phyloP scores from a whole-genome alignment of 2,329 filamentous ascomycete genomes.

The Scedosporium boydii region DNA sequence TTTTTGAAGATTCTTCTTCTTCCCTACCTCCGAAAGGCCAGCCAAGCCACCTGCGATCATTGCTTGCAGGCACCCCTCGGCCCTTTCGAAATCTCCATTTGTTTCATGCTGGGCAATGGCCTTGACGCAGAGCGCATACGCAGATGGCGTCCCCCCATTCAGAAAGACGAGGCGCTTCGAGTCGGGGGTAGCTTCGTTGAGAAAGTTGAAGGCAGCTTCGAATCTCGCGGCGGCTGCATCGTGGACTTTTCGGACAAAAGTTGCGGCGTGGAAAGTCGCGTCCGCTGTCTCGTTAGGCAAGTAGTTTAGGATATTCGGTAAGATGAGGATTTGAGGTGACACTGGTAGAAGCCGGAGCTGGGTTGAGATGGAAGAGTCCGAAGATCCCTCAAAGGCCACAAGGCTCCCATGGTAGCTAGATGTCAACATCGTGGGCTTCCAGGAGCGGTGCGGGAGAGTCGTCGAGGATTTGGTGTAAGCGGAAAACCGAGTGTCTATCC shows the following conservation, averaged over 20 bases:
- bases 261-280: slow-evolving; percentile 19
- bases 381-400: slow-evolving; percentile 50
- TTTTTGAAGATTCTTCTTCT: not conserved
- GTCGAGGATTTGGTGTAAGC: not conserved
- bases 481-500: not conserved
- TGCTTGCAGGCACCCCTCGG: slow-evolving; percentile 40
- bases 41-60: slow-evolving; percentile 40
- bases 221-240: slow-evolving; percentile 36
- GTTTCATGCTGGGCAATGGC: slow-evolving; percentile 44
- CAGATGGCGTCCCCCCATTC: slow-evolving; percentile 47
- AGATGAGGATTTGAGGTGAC: slow-evolving; percentile 46
- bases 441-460: not conserved
- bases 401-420: slow-evolving; percentile 32
- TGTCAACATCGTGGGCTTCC: slow-evolving; percentile 12
- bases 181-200: slow-evolving; percentile 32
- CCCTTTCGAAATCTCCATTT: slow-evolving; percentile 36
- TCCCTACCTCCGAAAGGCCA: slow-evolving; percentile 14
- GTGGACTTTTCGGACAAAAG: slow-evolving; percentile 40
- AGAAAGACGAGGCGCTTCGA: slow-evolving; percentile 50
- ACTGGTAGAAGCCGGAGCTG: slow-evolving; percentile 51
- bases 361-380: slow-evolving; percentile 40
- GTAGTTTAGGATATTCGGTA: slow-evolving; percentile 43
- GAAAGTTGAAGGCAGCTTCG: slow-evolving; percentile 39
- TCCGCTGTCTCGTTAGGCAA: slow-evolving; percentile 21
- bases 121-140: slow-evolving; percentile 43